Evolutionary conservation across 1,284 basidiomycete genomes (phyloP), one percentile per base, ranked within the genome.

Genomic region (Laetiporus sulphureus): DNA sequence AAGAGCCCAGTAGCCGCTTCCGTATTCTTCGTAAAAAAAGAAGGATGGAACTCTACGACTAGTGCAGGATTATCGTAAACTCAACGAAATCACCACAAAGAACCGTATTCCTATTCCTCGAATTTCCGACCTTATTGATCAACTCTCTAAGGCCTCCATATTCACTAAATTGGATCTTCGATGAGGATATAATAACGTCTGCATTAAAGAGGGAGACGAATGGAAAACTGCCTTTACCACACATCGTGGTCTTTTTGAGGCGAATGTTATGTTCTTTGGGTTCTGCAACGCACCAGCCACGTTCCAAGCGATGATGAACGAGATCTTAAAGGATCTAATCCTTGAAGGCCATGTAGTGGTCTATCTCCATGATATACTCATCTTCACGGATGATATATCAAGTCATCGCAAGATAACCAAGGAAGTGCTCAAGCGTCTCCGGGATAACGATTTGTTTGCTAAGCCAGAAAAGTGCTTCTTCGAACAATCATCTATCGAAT

Each of bases 391-490:
- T 2, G 41, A 41, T 5, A 20, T 41, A 7, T 44, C 48, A 20
- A 38, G 47, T 22, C 52, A 54, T 42, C 27, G 25, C 11, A 5
- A 38, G 3, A 50, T 61, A 19, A 52, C 61, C 1, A 6, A 36
- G 12, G 18, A 49, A 35, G 65, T 72, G 1, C 48, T 72, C 0
- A 19, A 57, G 12, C 35, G 51, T 2, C 55, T 73, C 0, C 32
- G 52, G 0, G 41, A 61, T 7, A 37, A 61, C 4, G 32, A 55
- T 1, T 56, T 71, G 0, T 56, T 46, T 23, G 38, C 58, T 0
- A 65, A 68, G 37, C 36, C 52, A 0, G 50, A 60, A 18, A 71
- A 72, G 37, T 71, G 67, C 30, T 34, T 54, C 0, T 72, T 71
- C 42, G 38, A 58, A 1, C 8, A 40, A 1, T 2, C 7, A 0